phyloP scores from a whole-genome alignment of 768 basidiomycete genomes.

The Kwoniella heveanensis region DNA sequence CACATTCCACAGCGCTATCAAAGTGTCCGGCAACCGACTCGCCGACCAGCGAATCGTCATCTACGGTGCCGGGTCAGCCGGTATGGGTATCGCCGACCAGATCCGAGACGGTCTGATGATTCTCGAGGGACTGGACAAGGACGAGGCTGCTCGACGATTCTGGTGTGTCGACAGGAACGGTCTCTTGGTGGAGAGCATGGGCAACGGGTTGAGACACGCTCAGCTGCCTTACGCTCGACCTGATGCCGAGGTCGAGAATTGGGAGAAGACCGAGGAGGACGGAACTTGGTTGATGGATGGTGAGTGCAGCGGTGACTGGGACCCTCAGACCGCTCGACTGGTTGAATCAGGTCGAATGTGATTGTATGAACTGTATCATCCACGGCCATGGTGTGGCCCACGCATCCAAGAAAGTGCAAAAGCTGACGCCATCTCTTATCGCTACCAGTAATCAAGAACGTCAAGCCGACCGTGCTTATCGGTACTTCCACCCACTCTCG shows the following conservation, averaged over 20 bases:
- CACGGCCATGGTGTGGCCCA: too few species aligned
- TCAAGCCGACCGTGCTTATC: constrained; percentile 81
- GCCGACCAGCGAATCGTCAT: constrained; percentile 75
- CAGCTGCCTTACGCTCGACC: constrained; percentile 58
- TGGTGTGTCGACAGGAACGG: constrained; percentile 74
- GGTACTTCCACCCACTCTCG: constrained; percentile 78
- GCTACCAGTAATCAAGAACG: constrained; percentile 68
- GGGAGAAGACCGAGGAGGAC: constrained; percentile 48
- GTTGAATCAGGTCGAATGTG: too few species aligned
- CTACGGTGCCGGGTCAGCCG: constrained; percentile 75
- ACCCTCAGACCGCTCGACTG: too few species aligned
- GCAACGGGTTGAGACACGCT: constrained; percentile 54
- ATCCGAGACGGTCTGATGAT: constrained; percentile 74
- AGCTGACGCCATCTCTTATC: not conserved
- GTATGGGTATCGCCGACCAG: constrained; percentile 70
- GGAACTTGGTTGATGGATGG: constrained; percentile 57
- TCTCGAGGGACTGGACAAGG: constrained; percentile 59
- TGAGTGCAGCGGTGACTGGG: constrained; percentile 58
- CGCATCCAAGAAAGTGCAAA: too few species aligned
- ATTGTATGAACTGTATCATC: too few species aligned
- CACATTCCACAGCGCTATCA: constrained; percentile 35
- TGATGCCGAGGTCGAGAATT: constrained; percentile 53
- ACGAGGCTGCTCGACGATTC: constrained; percentile 70
- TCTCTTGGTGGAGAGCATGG: constrained; percentile 64
- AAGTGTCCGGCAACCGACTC: constrained; percentile 58